phyloP scores from a whole-genome alignment of 2,329 filamentous ascomycete genomes.

The Epichloe amarillans region DNA sequence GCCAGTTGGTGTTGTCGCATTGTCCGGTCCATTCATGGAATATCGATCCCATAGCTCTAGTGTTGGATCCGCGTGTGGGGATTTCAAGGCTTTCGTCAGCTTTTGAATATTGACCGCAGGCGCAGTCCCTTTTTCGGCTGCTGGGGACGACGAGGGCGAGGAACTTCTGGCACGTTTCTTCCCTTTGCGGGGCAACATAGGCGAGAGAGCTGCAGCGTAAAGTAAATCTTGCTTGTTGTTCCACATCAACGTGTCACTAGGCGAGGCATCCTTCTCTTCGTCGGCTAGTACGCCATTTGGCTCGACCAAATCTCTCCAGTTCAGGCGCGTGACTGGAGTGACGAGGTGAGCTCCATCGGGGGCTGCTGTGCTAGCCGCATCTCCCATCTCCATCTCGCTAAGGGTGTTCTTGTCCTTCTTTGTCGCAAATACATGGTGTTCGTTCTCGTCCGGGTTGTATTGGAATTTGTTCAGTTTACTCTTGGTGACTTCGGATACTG shows the following conservation, averaged over 20 bases:
- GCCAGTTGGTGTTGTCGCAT: constrained; percentile 28
- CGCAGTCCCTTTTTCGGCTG: constrained; percentile 28
- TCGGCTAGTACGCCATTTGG: constrained; percentile 25
- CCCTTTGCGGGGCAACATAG: constrained; percentile 35
- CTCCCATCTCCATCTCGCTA: constrained; percentile 11
- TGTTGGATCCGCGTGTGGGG: constrained; percentile 58
- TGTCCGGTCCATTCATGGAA: constrained; percentile 33
- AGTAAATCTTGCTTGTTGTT: constrained; percentile 33
- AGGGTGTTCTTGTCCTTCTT: background rate
- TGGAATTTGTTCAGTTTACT: constrained; percentile 47
- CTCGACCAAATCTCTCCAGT: constrained; percentile 46
- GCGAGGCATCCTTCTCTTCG: constrained; percentile 36
- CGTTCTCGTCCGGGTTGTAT: constrained; percentile 17
- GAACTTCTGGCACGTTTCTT: constrained; percentile 62
- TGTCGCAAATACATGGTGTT: constrained; percentile 8
- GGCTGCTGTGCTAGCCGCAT: constrained; percentile 1
- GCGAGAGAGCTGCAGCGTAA: constrained; percentile 30
- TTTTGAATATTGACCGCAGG: constrained; percentile 44
- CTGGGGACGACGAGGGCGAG: constrained; percentile 58
- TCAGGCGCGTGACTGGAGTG: constrained; percentile 39
- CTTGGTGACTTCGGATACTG: constrained; percentile 45
- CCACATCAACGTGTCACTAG: constrained; percentile 50
- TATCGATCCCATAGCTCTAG: constrained; percentile 69
- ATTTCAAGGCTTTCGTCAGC: constrained; percentile 45
- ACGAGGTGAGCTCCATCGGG: background rate